Conservation (phyloP, 2,329 filamentous ascomycete species). For the Fusarium musae region DNA sequence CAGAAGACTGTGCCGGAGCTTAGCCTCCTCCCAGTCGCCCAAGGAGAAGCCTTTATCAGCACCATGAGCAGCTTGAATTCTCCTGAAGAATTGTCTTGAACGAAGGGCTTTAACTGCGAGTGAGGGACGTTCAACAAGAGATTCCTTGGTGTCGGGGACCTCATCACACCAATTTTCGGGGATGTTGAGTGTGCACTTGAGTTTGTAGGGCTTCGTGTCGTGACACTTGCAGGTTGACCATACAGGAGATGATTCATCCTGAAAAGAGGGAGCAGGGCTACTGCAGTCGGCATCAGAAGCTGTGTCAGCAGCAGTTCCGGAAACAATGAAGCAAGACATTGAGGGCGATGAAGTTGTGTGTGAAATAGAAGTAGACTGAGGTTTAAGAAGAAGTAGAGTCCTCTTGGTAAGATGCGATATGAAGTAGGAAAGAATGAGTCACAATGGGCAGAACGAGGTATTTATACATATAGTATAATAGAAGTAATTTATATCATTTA, state of each 20-base stretch:
- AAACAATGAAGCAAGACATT: background rate
- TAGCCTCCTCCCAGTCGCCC: background rate
- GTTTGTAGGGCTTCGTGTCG: fast-evolving
- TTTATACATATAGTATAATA: fast-evolving
- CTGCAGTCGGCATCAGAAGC: fast-evolving
- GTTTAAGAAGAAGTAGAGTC: fast-evolving
- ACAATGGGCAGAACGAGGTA: fast-evolving
- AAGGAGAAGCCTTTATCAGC: too few species aligned
- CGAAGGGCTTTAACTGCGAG: background rate
- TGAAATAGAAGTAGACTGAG: background rate
- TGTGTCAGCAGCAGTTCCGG: too few species aligned
- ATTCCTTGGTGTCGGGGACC: background rate
- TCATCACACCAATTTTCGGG: background rate
- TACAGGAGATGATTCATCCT: too few species aligned
- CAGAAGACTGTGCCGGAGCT: background rate
- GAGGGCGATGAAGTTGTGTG: too few species aligned
- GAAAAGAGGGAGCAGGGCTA: fast-evolving
- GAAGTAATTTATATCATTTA: fast-evolving
- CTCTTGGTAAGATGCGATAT: fast-evolving
- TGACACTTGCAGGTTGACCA: background rate
- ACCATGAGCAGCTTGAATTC: too few species aligned
- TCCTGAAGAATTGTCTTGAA: background rate
- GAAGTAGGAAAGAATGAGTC: fast-evolving
- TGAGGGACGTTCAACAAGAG: background rate
- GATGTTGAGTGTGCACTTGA: too few species aligned